Evolutionary conservation across 2,329 filamentous ascomycete species (phyloP).

Genomic region (Exophiala phaeomuriformis): DNA sequence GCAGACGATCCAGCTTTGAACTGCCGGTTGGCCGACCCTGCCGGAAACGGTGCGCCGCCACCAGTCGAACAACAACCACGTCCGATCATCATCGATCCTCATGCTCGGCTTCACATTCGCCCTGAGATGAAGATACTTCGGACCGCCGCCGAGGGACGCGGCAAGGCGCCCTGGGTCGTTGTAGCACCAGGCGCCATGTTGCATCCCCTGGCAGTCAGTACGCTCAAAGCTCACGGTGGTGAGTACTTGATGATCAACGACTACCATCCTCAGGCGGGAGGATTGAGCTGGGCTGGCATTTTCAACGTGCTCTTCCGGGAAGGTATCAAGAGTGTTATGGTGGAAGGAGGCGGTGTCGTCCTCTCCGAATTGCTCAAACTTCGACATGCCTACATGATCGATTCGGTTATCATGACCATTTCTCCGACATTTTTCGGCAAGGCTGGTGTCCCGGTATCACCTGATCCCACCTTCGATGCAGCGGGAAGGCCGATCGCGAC

Average conservation of each 20-base stretch:
- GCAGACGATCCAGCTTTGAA: conserved; percentile 83
- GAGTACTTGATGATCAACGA: conserved; percentile 38
- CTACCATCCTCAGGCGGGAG: conserved; percentile 22
- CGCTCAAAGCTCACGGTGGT: conserved; percentile 42
- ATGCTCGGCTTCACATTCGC: conserved; percentile 61
- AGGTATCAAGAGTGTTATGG: conserved; percentile 72
- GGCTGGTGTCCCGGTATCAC: conserved; percentile 72
- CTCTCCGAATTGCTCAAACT: conserved; percentile 72
- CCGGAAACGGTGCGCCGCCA: conserved; percentile 49
- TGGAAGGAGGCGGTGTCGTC: conserved; percentile 77
- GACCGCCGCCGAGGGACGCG: conserved; percentile 56
- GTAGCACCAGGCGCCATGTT: conserved; percentile 44
- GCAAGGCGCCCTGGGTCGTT: conserved; percentile 67
- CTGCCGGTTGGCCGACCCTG: conserved; percentile 60
- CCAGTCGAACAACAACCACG: conserved; percentile 56
- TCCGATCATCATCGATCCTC: conserved; percentile 75
- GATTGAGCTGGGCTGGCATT: conserved; percentile 54
- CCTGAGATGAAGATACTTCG: conserved; percentile 57
- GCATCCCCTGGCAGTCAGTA: conserved; percentile 40
- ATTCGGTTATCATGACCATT: conserved; percentile 78
- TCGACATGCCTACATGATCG: conserved; percentile 54
- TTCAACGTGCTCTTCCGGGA: conserved; percentile 51
- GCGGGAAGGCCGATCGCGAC: conserved; percentile 55
- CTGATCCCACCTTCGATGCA: conserved; percentile 45
- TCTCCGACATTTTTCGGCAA: conserved; percentile 84